phyloP scores from a whole-genome alignment of 1,284 basidiomycete genomes.

The Lignosus rhinocerotis region DNA sequence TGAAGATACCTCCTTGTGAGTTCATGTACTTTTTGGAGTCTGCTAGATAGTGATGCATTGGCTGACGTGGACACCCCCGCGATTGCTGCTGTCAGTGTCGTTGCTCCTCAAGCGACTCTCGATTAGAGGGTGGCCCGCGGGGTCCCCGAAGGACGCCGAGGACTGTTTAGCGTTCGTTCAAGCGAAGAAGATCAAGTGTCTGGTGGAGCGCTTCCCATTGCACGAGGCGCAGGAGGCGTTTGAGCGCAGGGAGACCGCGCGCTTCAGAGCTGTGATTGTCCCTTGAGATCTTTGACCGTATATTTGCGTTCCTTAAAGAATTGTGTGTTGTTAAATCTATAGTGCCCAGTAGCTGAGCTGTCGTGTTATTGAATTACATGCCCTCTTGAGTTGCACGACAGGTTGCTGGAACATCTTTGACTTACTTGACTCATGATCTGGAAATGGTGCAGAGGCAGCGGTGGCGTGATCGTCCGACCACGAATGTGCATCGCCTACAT shows the following conservation, averaged over 20 bases:
- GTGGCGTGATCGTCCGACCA: too few species aligned
- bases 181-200: conserved; percentile 24
- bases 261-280: conserved; percentile 32
- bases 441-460: too few species aligned
- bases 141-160: conserved; percentile 28
- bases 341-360: too few species aligned
- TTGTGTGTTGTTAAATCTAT: too few species aligned
- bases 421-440: too few species aligned
- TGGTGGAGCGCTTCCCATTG: conserved; percentile 31
- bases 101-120: conserved; percentile 27
- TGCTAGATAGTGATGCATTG: background rate
- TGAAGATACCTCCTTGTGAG: conserved; percentile 21
- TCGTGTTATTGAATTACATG: too few species aligned
- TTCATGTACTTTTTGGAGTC: background rate
- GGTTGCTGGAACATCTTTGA: too few species aligned
- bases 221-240: conserved; percentile 31
- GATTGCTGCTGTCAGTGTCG: conserved; percentile 10
- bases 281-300: conserved; percentile 15
- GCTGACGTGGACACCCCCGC: background rate
- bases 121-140: conserved; percentile 28
- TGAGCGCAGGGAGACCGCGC: conserved; percentile 24
- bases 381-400: too few species aligned
- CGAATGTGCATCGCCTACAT: too few species aligned
- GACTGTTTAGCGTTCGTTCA: conserved; percentile 25
- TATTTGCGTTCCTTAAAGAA: too few species aligned